Conservation (phyloP, 1,284 basidiomycete genomes). For the Trichosporon asahii region DNA sequence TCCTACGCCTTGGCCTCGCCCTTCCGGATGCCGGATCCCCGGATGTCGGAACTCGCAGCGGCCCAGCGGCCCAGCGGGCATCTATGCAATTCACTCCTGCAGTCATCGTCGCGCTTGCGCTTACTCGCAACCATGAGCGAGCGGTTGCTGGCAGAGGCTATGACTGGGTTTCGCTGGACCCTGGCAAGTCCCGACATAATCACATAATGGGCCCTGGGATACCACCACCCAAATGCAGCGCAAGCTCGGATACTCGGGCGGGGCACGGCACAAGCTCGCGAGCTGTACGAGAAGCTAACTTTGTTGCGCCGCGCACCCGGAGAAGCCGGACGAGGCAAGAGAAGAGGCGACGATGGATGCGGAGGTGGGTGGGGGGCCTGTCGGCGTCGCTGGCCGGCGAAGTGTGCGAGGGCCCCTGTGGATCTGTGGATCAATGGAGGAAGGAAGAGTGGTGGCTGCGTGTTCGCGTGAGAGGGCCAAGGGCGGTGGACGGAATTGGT, state of each 20-base stretch:
- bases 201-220: constrained; percentile 3
- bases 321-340: not conserved
- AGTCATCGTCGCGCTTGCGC: not conserved
- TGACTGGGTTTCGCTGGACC: not conserved
- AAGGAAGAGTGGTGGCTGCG: not conserved
- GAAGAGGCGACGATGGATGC: too few relatives aligned
- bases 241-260: not conserved
- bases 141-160: not conserved
- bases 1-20: too few relatives aligned
- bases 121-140: not conserved
- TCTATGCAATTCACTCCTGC: not conserved
- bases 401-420: not conserved
- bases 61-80: not conserved
- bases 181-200: not conserved
- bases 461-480: not conserved
- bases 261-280: not conserved
- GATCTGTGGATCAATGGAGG: not conserved
- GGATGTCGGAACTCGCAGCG: not conserved
- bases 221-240: not conserved
- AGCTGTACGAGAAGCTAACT: not conserved
- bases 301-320: not conserved
- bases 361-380: not conserved
- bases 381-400: too few relatives aligned
- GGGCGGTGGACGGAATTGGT: not conserved
- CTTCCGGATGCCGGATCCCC: not conserved